A percentile compares a stretch with the other conserved stretches of the same genome.
Conservation (phyloP, 2,329 filamentous ascomycete genomes). For the Colletotrichum viniferum region DNA sequence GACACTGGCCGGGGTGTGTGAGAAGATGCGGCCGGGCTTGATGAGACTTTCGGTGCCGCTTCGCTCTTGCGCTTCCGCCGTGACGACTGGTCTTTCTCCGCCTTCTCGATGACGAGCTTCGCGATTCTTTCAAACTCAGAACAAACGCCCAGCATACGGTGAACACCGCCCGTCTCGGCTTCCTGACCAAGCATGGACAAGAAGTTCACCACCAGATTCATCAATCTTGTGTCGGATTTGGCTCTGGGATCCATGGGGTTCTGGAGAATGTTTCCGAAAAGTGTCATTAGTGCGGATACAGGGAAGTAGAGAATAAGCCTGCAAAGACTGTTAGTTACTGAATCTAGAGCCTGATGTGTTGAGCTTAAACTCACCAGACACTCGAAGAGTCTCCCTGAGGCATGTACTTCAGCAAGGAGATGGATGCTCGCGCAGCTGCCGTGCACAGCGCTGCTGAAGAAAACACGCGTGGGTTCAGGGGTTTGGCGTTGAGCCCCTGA, state of each 20-base stretch:
- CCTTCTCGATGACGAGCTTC: conserved; percentile 86
- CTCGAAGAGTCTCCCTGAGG: conserved; percentile 94
- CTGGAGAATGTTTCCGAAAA: conserved; percentile 96
- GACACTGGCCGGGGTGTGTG: conserved; percentile 35
- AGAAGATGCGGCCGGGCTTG: conserved; percentile 28
- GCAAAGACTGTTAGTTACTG: conserved; percentile 26
- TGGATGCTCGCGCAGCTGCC: conserved; percentile 88
- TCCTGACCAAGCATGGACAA: conserved; percentile 88
- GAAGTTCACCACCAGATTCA: conserved; percentile 93
- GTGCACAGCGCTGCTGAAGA: conserved; percentile 93
- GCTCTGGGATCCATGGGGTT: conserved; percentile 91
- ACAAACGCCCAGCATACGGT: conserved; percentile 91
- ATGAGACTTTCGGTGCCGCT: conserved; percentile 38
- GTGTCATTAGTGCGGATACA: conserved; percentile 89
- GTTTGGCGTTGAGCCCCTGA: conserved; percentile 87
- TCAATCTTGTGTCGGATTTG: conserved; percentile 85
- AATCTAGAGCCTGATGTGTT: neutral
- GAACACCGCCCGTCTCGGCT: conserved; percentile 87
- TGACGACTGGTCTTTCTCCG: conserved; percentile 81
- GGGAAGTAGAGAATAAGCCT: conserved; percentile 96
- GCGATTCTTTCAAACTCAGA: conserved; percentile 97
- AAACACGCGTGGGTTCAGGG: conserved; percentile 92
- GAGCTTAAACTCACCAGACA: conserved; percentile 77
- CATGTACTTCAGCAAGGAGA: conserved; percentile 93
- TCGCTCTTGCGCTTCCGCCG: conserved; percentile 84